Base-by-base conservation (phyloP, 495 filamentous ascomycete genomes). In the Penicillium flavigenum region DNA sequence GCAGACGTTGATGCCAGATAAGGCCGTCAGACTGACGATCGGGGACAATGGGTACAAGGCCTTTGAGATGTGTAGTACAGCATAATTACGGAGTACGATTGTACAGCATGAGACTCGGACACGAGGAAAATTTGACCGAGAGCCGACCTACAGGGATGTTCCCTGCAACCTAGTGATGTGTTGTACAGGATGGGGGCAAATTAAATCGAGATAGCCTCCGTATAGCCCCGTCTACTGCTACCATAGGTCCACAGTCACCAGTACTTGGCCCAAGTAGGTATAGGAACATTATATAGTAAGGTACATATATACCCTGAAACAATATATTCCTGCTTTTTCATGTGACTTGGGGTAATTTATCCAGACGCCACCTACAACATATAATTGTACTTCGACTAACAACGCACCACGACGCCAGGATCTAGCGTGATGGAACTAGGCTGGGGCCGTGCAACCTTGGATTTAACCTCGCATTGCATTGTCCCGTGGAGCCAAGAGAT, bases 381-480 rank as follows among this genome's bases (percentile, higher is more conserved):
- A 0, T 1, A 26, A 6, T 26, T 26, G 24, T 26, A 26, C 24
- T 26, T 26, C 59, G 51, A 65, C 63, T 65, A 20, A 59, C 38
- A 56, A n/a, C 32, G 9, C 63, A 65, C 63, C 63, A 65, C 62
- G 50, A 34, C 26, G 54, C 44, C 54, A 57, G 57, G 58, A 64
- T 61, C 55, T 47, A 54, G 57, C 53, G 34, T 50, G 47, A 48
- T 38, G 43, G 34, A 36, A 45, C 20, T 38, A 47, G 29, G 34
- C 45, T 45, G 58, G 63, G 62, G 55, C 61, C 61, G 66, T 69
- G 63, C 66, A 49, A 69, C 66, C 44, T 17, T 9, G 38, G 56
- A 69, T 64, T 67, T 69, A 69, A 69, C 64, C 66, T 69, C 64
- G 66, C 66, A 69, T 69, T 69, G 66, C 66, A 69, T 69, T 69